phyloP scores from a whole-genome alignment of 1,284 basidiomycete species.

The Apiotrichum laibachii region DNA sequence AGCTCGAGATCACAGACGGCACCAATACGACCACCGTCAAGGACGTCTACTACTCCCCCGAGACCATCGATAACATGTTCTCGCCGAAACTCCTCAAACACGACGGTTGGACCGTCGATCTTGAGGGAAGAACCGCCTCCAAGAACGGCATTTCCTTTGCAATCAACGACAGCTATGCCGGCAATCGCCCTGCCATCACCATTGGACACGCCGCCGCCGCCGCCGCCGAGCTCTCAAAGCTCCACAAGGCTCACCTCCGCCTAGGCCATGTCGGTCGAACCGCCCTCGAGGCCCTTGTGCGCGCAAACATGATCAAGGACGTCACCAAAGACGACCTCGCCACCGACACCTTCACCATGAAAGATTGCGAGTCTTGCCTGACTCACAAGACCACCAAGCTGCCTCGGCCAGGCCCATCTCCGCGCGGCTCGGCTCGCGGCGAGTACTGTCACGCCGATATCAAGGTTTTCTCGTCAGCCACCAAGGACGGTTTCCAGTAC shows the following conservation, averaged over 20 bases:
- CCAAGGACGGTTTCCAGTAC: background rate
- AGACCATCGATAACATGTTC: constrained; percentile 5
- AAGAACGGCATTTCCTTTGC: background rate
- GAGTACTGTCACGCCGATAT: constrained; percentile 8
- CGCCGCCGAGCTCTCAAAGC: background rate
- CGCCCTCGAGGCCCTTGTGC: background rate
- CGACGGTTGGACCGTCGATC: constrained; percentile 2
- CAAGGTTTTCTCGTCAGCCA: background rate
- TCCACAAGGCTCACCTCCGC: background rate
- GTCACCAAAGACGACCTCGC: background rate
- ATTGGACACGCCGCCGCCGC: background rate
- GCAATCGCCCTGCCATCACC: background rate
- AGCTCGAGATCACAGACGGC: background rate
- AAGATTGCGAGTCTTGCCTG: background rate
- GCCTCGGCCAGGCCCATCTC: background rate
- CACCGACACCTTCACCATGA: background rate
- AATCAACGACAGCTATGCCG: background rate
- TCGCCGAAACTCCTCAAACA: background rate
- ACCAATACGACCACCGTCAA: background rate
- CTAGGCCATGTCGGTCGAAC: constrained; percentile 5
- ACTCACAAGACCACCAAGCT: background rate
- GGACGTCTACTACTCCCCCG: constrained; percentile 3
- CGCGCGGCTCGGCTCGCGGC: background rate
- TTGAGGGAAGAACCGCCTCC: background rate
- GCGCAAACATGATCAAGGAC: background rate